These are phyloP conservation scores for Aspergillus nanangensis DNA, from an alignment of 495 filamentous ascomycete species.

Conservation along the genomic window DNA sequence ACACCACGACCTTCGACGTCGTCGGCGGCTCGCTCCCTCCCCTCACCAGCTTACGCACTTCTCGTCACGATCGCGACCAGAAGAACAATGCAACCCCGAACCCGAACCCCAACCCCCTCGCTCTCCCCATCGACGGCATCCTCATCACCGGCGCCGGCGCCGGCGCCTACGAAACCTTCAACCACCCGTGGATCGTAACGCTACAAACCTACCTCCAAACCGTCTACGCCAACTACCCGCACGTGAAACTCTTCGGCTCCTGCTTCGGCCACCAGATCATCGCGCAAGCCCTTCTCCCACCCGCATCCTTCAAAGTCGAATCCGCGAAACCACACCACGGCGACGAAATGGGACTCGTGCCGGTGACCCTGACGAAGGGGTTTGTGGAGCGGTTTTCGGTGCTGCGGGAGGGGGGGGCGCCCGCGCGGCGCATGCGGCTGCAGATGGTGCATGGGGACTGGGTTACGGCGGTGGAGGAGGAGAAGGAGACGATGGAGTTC, in stretches of 20 bases:
- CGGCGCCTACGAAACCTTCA: slow-evolving; percentile 26
- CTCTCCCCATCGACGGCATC: slow-evolving; percentile 30
- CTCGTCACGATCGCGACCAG: slow-evolving; percentile 1
- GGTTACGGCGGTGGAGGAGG: slow-evolving; percentile 3
- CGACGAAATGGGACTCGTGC: slow-evolving; percentile 35
- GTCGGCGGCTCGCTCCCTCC: slow-evolving; percentile 30
- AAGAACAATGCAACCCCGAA: too few relatives aligned
- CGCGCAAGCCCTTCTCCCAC: slow-evolving; percentile 33
- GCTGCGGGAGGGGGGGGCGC: neutral
- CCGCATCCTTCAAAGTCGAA: slow-evolving; percentile 21
- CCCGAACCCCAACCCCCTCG: slow-evolving; percentile 10
- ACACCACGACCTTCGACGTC: slow-evolving; percentile 36
- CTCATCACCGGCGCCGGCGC: slow-evolving; percentile 36
- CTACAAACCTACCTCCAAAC: slow-evolving; percentile 26
- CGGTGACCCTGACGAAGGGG: slow-evolving; percentile 21
- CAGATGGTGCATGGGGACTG: slow-evolving; percentile 22
- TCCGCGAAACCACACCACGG: slow-evolving; percentile 15
- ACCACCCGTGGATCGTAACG: slow-evolving; percentile 29
- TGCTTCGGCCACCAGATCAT: slow-evolving; percentile 49
- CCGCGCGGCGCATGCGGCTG: slow-evolving; percentile 2
- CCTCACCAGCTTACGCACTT: slow-evolving; percentile 20
- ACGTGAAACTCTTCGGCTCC: slow-evolving; percentile 43
- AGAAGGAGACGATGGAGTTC: neutral
- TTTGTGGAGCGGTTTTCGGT: slow-evolving; percentile 26
- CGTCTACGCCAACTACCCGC: slow-evolving; percentile 33